Evolutionary conservation across 768 basidiomycete genomes (phyloP), one percentile per base, ranked within the genome.

Genomic region (Calocera cornea): DNA sequence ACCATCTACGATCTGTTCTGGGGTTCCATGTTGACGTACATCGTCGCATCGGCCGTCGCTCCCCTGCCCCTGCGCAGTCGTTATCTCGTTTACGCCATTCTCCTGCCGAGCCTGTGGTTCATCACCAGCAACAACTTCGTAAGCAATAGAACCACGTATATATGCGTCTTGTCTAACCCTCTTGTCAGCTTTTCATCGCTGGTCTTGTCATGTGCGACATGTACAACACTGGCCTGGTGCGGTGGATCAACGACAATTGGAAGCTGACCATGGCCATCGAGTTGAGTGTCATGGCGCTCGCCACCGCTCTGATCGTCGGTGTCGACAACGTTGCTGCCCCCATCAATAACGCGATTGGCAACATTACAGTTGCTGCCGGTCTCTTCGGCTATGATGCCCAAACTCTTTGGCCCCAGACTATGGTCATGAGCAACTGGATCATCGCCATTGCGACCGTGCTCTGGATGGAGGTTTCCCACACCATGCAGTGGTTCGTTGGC

Each of bases 1-100:
- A 70, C 74, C n/a, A 75, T 73, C 1, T 75, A 74, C 71, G 74
- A 75, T 63, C 74, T 74, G 66, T 75, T 75, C 69, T 75, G 74
- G 74, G 74, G 74, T 12, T 73, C 72, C 34, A 71, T 72, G 64
- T 68, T 75, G 66, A 72, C 72, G 68, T 75, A 75, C 69, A 71
- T 75, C 68, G 67, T 75, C 65, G 73, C 71, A 66, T 71, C 70
- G 17, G 70, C 71, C 41, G 68, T 74, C 64, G 73, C 74, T 11
- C 73, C 73, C 29, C 66, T 75, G 22, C 73, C 74, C 19, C 65
- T 63, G 60, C 72, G 72, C 65, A 72, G 74, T 17, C 69, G 74
- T 11, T 75, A 74, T 70, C 17, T 71, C n/a, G 22, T 73, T 40
- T 75, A 72, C 70, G 33, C 67, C 66, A 40, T 65, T 44, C 72